Evolutionary conservation across 139 green algal species (phyloP).

Genomic region (Marvania coccoides): DNA sequence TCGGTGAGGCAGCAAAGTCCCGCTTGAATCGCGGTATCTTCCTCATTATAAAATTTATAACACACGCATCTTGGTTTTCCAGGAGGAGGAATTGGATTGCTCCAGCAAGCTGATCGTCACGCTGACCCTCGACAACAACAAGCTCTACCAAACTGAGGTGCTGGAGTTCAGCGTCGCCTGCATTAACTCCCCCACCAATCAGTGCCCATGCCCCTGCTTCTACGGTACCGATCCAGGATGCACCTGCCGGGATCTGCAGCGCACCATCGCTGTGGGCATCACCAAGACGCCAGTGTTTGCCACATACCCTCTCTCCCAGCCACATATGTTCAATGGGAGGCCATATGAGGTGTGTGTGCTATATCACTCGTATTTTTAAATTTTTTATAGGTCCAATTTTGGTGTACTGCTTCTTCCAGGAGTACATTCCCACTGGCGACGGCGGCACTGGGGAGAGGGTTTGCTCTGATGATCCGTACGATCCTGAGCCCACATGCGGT

Average conservation of each 20-base stretch:
- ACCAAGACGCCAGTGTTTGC: conserved; percentile 59
- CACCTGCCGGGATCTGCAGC: conserved; percentile 56
- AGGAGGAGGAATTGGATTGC: conserved; percentile 29
- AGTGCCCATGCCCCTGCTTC: conserved; percentile 72
- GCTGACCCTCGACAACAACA: conserved; percentile 41
- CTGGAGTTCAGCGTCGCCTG: conserved; percentile 55
- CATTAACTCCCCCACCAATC: conserved; percentile 43
- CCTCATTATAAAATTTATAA: too few species aligned
- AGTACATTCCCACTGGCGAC: conserved; percentile 8
- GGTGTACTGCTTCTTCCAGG: neutral
- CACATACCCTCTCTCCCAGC: conserved; percentile 58
- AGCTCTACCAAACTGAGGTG: conserved; percentile 35
- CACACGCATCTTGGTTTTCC: neutral
- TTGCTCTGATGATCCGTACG: conserved; percentile 35
- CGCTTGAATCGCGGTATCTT: neutral
- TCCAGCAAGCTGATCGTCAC: conserved; percentile 59
- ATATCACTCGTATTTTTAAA: neutral
- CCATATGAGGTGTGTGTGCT: conserved; percentile 33
- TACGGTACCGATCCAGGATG: conserved; percentile 53
- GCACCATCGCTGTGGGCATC: conserved; percentile 42
- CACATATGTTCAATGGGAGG: conserved; percentile 37
- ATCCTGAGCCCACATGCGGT: conserved; percentile 56
- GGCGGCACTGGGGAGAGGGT: neutral
- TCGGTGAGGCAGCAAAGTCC: neutral
- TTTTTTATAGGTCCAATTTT: too few species aligned